Base-by-base conservation (phyloP, 169 alveolate species). In the Theileria parva region DNA sequence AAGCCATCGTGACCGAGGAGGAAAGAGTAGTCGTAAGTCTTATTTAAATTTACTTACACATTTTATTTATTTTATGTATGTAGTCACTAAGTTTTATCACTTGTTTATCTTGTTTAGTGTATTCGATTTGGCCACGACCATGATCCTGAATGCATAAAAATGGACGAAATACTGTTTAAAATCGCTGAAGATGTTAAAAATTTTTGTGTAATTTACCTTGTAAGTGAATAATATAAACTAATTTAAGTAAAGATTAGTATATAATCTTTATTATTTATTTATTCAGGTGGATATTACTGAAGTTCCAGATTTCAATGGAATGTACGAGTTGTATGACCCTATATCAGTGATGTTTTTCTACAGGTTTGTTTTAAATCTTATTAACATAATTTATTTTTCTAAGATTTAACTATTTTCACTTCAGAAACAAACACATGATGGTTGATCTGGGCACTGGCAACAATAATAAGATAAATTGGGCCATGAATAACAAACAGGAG, bases 371-470 rank as follows among this genome's bases (percentile, higher is more conserved):
- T 9, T 8, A 3, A 60, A 67, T 2, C 1, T 11, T 21, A 15
- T 30, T 25, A n/a, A 21, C 1, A 2, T 65, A 27, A 19, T 39
- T 17, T 21, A 28, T 39, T 23, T 72, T 23, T 71, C 44, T 55
- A 30, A 34, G 30, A 79, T 48, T 27, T 15, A 25, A 2, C 21
- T 65, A 65, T 44, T 37, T 65, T 65, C 74, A 25, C 13, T 63
- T 53, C 78, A 95, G 99, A 81, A 98, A 98, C 85, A 97, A 97
- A 81, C 99, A 97, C 91, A 98, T 98, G 95, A 96, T 98, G 99
- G 96, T 98, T 71, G 99, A 98, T 90, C 90, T 97, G 39, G 99
- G 99, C 28, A 98, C 99, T 39, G 99, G 99, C 25, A 97, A 98
- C 87, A 97, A 98, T 86, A 97, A 98, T 91, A 98, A 98, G 92